Evolutionary conservation across 805 yeast genomes (phyloP), one percentile per base, ranked within the genome.

Genomic region (Metschnikowia noctiluminum): DNA sequence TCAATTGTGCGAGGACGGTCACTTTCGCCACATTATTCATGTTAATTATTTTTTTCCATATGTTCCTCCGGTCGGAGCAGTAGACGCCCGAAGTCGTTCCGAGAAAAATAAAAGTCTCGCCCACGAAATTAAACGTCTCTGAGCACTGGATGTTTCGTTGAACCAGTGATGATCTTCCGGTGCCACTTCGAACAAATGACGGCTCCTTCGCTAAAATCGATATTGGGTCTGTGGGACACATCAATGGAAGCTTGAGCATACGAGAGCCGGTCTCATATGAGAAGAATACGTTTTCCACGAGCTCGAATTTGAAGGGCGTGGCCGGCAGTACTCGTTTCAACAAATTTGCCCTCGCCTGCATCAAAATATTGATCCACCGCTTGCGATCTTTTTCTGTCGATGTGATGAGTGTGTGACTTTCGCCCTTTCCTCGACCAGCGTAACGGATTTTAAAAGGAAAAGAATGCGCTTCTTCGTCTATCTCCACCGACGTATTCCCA

Each of bases 21-120:
- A 91, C 65, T 57, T 82, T 84, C 5, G 78, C 71, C 11, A 86
- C 81, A 45, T 76, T 77, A 6, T 67, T 48, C 32, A 81, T 62
- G 52, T 78, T 74, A 40, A 85, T 62, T 6, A 87, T 78, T 48
- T 79, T 71, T 47, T 71, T 77, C 94, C 95, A 87, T 15, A 70
- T 69, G 40, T 67, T 64, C 46, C 65, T 70, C 39, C 63, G 53
- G 48, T 69, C 70, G n/a, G 76, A 71, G 53, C 87, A 64, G 55
- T 77, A 85, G 1, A 89, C 65, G 0, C 96, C 96, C 45, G 72
- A 66, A 1, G 74, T 74, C 2, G 86, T 70, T 1, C 94, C 96
- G 16, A 85, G 61, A 2, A 87, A 62, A 38, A 73, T 63, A 50
- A 76, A 84, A 10, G 59, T 66, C 21, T 71, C 70, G 3, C 73